These are phyloP conservation scores for Chrysoporthe deuterocubensis DNA, from an alignment of 2,329 filamentous ascomycete genomes.

Conservation along the genomic window DNA sequence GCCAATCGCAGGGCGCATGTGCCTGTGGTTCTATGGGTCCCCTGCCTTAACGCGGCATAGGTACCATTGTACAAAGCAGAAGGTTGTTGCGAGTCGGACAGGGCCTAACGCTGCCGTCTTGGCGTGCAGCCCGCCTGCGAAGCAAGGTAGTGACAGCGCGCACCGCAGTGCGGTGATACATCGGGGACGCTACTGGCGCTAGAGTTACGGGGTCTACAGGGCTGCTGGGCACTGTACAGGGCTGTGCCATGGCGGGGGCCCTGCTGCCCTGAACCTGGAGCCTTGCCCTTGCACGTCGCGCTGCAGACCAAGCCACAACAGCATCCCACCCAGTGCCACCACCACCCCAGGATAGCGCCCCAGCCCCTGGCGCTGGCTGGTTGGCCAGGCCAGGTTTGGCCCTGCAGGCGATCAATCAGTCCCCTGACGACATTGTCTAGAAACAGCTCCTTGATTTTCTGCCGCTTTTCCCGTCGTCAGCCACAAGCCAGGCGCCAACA, in stretches of 20 bases:
- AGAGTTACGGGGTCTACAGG: too few species aligned
- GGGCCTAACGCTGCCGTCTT: slow-evolving; percentile 11
- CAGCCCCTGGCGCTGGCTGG: not conserved
- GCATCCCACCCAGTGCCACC: not conserved
- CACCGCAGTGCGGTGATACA: too few species aligned
- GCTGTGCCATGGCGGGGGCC: too few species aligned
- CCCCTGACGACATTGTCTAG: not conserved
- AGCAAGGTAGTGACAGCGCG: not conserved
- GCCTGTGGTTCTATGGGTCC: not conserved
- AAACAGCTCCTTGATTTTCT: slow-evolving; percentile 8
- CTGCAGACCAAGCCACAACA: not conserved
- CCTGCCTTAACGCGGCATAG: not conserved
- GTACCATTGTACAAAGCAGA: too few species aligned
- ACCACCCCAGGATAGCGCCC: too few species aligned
- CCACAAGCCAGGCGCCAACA: not conserved
- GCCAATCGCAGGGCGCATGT: not conserved
- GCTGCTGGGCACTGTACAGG: too few species aligned
- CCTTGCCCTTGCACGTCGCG: too few species aligned
- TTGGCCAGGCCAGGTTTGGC: not conserved
- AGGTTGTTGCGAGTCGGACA: not conserved
- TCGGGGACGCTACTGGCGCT: too few species aligned
- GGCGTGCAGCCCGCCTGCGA: not conserved
- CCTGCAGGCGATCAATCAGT: not conserved
- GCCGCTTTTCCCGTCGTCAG: not conserved
- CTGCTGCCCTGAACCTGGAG: not conserved